These are phyloP conservation scores for Ettlia oleoabundans DNA, from an alignment of 139 green algal species.

Conservation along the genomic window DNA sequence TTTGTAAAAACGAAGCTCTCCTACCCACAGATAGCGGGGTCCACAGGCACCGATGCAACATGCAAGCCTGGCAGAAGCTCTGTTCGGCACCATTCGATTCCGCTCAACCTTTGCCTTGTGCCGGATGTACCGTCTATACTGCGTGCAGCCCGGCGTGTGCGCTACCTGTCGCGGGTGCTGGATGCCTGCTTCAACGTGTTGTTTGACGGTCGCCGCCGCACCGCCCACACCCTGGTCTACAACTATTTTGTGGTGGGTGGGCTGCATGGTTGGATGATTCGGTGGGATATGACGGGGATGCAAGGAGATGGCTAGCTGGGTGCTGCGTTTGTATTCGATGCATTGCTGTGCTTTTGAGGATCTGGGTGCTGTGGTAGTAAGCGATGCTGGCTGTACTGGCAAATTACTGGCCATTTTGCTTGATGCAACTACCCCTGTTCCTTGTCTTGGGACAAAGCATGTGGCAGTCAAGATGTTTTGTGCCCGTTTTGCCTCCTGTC, in stretches of 20 bases:
- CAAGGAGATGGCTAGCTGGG: not conserved
- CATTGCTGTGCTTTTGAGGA: not conserved
- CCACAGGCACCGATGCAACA: too few species aligned
- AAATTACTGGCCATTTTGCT: not conserved
- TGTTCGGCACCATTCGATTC: too few species aligned
- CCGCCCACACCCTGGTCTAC: constrained; percentile 84
- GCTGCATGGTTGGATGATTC: not conserved
- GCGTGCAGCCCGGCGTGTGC: constrained; percentile 27
- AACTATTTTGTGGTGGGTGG: constrained; percentile 62
- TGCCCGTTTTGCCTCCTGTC: not conserved
- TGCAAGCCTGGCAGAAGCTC: too few species aligned
- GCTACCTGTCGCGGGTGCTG: constrained; percentile 49
- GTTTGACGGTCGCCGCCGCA: constrained; percentile 81
- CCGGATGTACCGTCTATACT: too few species aligned
- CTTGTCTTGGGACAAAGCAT: too few species aligned
- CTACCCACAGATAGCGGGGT: too few species aligned
- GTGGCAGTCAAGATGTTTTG: too few species aligned
- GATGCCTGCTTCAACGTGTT: constrained; percentile 77
- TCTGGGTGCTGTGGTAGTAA: too few species aligned
- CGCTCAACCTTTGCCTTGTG: too few species aligned
- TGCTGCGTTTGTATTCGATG: not conserved
- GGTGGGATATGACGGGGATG: not conserved
- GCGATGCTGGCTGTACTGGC: too few species aligned
- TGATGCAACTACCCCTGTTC: too few species aligned
- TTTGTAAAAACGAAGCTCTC: too few species aligned